These are phyloP conservation scores for Berkeleyomyces basicola DNA, from an alignment of 2,329 filamentous ascomycete genomes.

Conservation along the genomic window DNA sequence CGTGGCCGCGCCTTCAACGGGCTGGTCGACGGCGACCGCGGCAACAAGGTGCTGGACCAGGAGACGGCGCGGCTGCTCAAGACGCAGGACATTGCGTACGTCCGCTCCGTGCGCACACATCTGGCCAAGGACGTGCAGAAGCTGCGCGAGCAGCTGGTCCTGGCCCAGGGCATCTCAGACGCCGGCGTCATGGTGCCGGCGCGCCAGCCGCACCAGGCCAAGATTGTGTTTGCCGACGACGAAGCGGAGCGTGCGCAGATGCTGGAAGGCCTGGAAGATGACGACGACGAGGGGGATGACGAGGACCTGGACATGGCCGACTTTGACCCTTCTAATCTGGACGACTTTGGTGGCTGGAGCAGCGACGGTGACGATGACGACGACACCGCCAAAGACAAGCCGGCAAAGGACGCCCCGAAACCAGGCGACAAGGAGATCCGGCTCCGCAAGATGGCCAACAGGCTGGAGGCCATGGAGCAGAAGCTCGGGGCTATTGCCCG, in stretches of 20 bases:
- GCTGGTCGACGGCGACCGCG: conserved; percentile 39
- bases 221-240: conserved; percentile 27
- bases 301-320: conserved; percentile 13
- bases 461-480: conserved; percentile 34
- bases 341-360: conserved; percentile 9
- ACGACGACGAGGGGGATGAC: conserved; percentile 21
- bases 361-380: conserved; percentile 22
- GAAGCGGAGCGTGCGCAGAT: conserved; percentile 17
- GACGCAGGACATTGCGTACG: conserved; percentile 51
- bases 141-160: conserved; percentile 37
- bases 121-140: conserved; percentile 38
- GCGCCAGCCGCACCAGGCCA: conserved; percentile 15
- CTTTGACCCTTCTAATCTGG: conserved; percentile 15
- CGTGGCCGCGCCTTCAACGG: conserved; percentile 37
- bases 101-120: conserved; percentile 45
- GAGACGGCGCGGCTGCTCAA: conserved; percentile 47
- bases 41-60: conserved; percentile 36
- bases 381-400: conserved; percentile 27
- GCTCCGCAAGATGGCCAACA: conserved; percentile 29
- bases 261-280: conserved; percentile 23
- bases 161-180: conserved; percentile 22
- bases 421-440: conserved; percentile 17
- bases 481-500: conserved; percentile 37
- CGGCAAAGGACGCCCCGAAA: conserved; percentile 17
- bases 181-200: conserved; percentile 12